A percentile compares a stretch with the other conserved stretches of the same genome.
phyloP scores from a whole-genome alignment of 2,329 filamentous ascomycete genomes.

The Claviceps monticola region DNA sequence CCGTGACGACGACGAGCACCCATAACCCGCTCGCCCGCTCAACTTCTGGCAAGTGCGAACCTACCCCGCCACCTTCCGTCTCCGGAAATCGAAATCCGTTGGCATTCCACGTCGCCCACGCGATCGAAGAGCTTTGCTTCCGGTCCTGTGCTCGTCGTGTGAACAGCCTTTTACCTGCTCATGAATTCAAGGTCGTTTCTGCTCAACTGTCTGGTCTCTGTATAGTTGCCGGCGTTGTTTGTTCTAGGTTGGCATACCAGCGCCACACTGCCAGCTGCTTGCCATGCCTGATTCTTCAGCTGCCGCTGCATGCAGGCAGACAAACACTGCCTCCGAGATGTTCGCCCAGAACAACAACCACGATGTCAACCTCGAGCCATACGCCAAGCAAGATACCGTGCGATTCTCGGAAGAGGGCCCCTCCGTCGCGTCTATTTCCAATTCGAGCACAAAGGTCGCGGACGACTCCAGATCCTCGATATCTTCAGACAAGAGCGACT shows the following conservation, averaged over 20 bases:
- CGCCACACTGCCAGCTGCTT: constrained; percentile 1
- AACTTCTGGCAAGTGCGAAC: constrained; percentile 2
- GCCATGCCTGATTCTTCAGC: constrained; percentile 1
- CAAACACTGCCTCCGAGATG: constrained; percentile 1
- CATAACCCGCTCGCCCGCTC: background rate
- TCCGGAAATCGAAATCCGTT: constrained; percentile 8
- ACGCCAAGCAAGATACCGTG: constrained; percentile 5
- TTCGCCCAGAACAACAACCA: background rate
- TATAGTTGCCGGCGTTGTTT: background rate
- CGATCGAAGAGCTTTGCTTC: background rate
- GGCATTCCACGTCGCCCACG: constrained; percentile 3
- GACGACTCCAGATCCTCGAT: constrained; percentile 36
- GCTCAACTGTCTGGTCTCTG: background rate
- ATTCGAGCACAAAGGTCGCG: constrained; percentile 19
- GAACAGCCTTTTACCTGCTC: background rate
- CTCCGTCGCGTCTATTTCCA: constrained; percentile 23
- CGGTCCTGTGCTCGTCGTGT: background rate
- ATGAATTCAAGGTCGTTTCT: background rate
- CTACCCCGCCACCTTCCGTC: constrained; percentile 8
- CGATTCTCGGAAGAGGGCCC: constrained; percentile 10
- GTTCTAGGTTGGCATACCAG: background rate
- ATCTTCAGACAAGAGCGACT: constrained; percentile 38
- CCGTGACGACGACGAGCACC: background rate
- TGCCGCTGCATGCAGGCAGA: constrained; percentile 4
- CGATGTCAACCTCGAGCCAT: background rate